A percentile compares a stretch with the other conserved stretches of the same genome.
Conservation (phyloP, 2,329 filamentous ascomycete genomes). For the Pestalotiopsis sp. region DNA sequence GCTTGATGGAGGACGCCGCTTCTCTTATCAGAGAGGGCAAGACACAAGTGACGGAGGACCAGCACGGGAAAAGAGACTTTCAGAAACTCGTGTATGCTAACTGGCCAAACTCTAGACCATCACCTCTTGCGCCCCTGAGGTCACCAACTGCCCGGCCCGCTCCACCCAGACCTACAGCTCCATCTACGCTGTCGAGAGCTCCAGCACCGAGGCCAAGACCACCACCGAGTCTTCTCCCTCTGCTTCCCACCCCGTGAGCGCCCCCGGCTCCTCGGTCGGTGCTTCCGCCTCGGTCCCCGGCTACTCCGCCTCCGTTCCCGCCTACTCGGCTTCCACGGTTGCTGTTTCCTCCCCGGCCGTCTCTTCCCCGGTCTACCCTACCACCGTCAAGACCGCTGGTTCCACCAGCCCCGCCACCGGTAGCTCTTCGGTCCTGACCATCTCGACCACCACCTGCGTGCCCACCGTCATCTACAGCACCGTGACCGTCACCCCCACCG, state of each 20-base stretch:
- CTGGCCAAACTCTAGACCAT: constrained; percentile 60
- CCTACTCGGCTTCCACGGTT: constrained; percentile 10
- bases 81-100: constrained; percentile 50
- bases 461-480: constrained; percentile 53
- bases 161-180: constrained; percentile 44
- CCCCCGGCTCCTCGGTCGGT: constrained; percentile 5
- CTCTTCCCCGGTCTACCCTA: constrained; percentile 25
- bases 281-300: neutral
- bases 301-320: constrained; percentile 5
- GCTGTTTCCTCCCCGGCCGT: constrained; percentile 15
- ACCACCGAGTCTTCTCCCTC: constrained; percentile 20
- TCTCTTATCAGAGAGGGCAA: neutral
- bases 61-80: neutral
- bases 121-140: constrained; percentile 62
- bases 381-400: constrained; percentile 31
- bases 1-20: neutral
- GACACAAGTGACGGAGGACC: neutral
- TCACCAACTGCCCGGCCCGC: constrained; percentile 63
- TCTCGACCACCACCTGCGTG: constrained; percentile 54
- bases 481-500: constrained; percentile 41
- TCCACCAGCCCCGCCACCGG: constrained; percentile 7
- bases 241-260: constrained; percentile 16
- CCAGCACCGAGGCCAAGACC: constrained; percentile 5
- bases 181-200: constrained; percentile 35
- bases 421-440: constrained; percentile 22